phyloP scores from a whole-genome alignment of 2,329 filamentous ascomycete genomes.

The Ceratocystis colombiana region DNA sequence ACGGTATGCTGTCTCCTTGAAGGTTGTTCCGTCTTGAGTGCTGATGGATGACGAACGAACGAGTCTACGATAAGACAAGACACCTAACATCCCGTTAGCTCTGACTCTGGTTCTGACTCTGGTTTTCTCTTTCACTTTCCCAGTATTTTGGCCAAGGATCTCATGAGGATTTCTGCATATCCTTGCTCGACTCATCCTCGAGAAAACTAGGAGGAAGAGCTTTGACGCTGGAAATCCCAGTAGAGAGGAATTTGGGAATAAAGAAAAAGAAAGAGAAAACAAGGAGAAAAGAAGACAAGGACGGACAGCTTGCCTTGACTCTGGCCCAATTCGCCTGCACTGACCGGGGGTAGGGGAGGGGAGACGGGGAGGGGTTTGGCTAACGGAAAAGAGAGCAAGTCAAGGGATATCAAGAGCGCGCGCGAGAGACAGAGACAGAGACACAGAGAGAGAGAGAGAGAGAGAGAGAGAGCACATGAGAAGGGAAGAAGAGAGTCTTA shows the following conservation, averaged over 20 bases:
- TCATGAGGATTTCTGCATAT: neutral
- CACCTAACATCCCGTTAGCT: neutral
- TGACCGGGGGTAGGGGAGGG: neutral
- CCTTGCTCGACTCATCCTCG: neutral
- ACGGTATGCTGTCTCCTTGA: neutral
- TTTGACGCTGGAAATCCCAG: neutral
- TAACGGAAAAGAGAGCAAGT: neutral
- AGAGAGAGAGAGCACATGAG: neutral
- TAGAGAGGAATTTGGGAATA: neutral
- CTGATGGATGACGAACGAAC: neutral
- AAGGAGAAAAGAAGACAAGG: neutral
- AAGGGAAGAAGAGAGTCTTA: neutral
- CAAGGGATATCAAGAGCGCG: neutral
- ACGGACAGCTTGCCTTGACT: neutral
- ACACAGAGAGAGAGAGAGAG: neutral
- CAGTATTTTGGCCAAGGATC: neutral
- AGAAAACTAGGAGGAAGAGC: neutral
- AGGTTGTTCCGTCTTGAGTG: neutral
- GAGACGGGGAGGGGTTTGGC: neutral
- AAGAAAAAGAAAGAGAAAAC: neutral
- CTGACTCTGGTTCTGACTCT: neutral
- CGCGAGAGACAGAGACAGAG: neutral
- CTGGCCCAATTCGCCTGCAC: constrained; percentile 1
- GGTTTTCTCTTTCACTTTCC: neutral
- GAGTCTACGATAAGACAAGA: neutral